A percentile compares a stretch with the other conserved stretches of the same genome.
Conservation (phyloP, 768 basidiomycete species). For the Suillus subaureus region DNA sequence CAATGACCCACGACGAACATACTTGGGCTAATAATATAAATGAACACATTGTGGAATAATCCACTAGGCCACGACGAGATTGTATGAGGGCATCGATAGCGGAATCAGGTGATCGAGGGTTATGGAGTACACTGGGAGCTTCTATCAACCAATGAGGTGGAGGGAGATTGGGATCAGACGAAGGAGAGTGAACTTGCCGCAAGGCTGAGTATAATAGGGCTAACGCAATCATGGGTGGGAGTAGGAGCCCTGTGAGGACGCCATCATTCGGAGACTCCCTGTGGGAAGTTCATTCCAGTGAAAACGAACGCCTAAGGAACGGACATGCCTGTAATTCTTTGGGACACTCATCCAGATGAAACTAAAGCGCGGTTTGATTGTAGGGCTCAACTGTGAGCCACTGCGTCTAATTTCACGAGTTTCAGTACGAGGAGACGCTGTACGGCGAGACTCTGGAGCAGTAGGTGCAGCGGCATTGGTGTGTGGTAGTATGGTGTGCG, state of each 20-base stretch:
- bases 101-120: conserved; percentile 42
- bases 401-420: conserved; percentile 47
- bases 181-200: conserved; percentile 33
- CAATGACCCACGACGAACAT: conserved; percentile 74
- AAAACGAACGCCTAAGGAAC: conserved; percentile 15
- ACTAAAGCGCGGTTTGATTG: conserved; percentile 56
- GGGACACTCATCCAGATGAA: conserved; percentile 92
- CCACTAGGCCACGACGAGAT: conserved; percentile 76
- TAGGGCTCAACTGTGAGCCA: conserved; percentile 24
- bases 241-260: conserved; percentile 77
- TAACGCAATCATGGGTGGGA: conserved; percentile 79
- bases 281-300: conserved; percentile 16
- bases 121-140: conserved; percentile 56
- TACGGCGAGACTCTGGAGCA: conserved; percentile 19
- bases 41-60: conserved; percentile 80
- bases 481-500: conserved; percentile 51
- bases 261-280: conserved; percentile 89
- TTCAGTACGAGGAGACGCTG: conserved; percentile 50
- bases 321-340: conserved; percentile 74
- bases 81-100: conserved; percentile 57
- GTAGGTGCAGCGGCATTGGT: conserved; percentile 16
- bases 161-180: conserved; percentile 36
- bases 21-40: conserved; percentile 80
- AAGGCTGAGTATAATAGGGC: conserved; percentile 63
- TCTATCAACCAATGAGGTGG: conserved; percentile 81